Percentiles rank a stretch among this genome's conserved stretches.
phyloP scores from a whole-genome alignment of 305 asterid species.

The Striga hermonthica region DNA sequence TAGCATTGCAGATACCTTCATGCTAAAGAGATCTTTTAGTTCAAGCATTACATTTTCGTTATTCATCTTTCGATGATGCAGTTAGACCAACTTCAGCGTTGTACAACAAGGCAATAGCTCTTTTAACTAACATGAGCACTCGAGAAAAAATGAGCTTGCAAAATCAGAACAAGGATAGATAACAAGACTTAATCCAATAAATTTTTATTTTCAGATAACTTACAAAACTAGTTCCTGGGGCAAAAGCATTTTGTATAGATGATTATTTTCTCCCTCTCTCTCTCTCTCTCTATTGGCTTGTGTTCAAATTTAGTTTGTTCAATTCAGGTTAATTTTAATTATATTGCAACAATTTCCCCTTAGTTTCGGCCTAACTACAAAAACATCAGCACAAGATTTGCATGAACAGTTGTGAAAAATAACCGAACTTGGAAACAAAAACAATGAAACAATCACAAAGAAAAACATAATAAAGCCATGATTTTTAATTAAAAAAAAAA shows the following conservation, averaged over 20 bases:
- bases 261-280: no score
- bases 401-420: background rate
- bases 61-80: background rate
- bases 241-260: no score
- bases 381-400: background rate
- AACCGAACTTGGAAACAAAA: constrained; percentile 11
- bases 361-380: background rate
- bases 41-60: background rate
- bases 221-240: background rate
- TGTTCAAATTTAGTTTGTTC: no score
- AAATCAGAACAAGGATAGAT: no score
- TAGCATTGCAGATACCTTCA: background rate
- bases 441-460: background rate
- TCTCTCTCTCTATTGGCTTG: no score
- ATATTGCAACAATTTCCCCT: background rate
- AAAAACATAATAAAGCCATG: background rate
- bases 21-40: no score
- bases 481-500: background rate
- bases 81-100: background rate
- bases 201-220: background rate
- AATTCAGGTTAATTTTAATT: background rate
- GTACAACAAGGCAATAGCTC: background rate
- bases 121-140: no score
- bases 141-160: no score
- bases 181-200: background rate